Base-by-base conservation (phyloP, 371 early-diverging fungal genomes). In the Apophysomyces elegans region DNA sequence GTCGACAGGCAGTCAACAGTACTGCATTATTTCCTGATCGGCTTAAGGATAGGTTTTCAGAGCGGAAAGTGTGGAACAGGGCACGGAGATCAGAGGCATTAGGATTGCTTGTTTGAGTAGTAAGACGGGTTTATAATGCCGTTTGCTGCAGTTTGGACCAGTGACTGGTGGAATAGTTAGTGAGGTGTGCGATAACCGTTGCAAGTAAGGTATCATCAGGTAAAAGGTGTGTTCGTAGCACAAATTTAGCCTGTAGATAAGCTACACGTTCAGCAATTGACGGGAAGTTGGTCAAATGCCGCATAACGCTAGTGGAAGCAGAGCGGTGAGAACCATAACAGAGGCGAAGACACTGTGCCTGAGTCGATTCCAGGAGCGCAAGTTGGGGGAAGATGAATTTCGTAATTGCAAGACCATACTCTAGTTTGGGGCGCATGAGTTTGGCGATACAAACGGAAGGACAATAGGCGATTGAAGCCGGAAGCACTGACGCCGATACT, bases 331-430 rank as follows among this genome's bases (percentile, higher is more conserved):
- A 62, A 45, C 68, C 71, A 16, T 63, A 68, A 0, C 56, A 18
- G 50, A 68, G 50, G 9, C 74, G 63, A 1, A 74, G 38, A 35
- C 71, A 71, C 7, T 5, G 26, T 50, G 64, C 57, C 46, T 71
- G 75, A 16, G 45, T 46, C 7, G 6, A 16, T 46, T 46, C 47
- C 14, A 5, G 7, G 1, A 9, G 11, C 41, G 7, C 13, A 41
- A 41, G 7, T 2, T 41, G 41, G 41, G 2, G 2, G 0, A 0
- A 0, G 41, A 2, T 41, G 41, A 41, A 41, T 12, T 7, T 9
- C 2, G 59, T 59, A 36, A 54, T 59, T 7, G 65, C 59, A 3
- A 66, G 36, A 13, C 58, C 64, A 18, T 64, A 64, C 58, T 64
- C 64, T 4, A 64, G 36, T 7, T 32, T 37, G 18, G 61, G 66